Evolutionary conservation across 179 eudicot genomes (phyloP).

Genomic region (Spinacia oleracea): DNA sequence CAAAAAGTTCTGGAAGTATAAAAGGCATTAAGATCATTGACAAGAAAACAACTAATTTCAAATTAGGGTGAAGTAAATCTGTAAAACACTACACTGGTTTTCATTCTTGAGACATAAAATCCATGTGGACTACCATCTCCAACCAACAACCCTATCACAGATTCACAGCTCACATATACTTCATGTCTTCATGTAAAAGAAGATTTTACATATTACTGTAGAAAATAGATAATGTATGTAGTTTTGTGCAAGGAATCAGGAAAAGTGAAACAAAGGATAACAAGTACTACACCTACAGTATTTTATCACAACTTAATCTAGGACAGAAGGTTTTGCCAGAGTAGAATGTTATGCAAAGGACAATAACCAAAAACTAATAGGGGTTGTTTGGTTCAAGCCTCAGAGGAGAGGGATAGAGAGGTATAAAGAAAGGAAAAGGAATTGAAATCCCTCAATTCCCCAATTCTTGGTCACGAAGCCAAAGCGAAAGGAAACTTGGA

Average conservation of each 20-base stretch:
- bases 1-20: conserved; percentile 71
- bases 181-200: background rate
- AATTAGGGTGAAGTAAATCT: background rate
- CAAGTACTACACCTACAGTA: background rate
- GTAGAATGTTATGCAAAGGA: background rate
- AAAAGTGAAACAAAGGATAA: background rate
- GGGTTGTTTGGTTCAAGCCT: too few relatives aligned
- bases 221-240: too few relatives aligned
- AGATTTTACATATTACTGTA: background rate
- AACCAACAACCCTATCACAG: background rate
- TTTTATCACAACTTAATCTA: background rate
- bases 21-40: conserved; percentile 7
- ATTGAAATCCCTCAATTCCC: background rate
- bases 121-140: background rate
- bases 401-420: background rate
- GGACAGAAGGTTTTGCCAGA: background rate
- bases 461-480: background rate
- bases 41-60: background rate
- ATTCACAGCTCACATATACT: too few relatives aligned
- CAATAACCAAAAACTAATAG: background rate
- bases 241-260: background rate
- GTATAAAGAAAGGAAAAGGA: background rate
- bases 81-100: background rate
- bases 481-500: background rate
- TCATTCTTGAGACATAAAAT: background rate